Evolutionary conservation across 106 monocot species (phyloP).

Genomic region (Dioscorea alata): DNA sequence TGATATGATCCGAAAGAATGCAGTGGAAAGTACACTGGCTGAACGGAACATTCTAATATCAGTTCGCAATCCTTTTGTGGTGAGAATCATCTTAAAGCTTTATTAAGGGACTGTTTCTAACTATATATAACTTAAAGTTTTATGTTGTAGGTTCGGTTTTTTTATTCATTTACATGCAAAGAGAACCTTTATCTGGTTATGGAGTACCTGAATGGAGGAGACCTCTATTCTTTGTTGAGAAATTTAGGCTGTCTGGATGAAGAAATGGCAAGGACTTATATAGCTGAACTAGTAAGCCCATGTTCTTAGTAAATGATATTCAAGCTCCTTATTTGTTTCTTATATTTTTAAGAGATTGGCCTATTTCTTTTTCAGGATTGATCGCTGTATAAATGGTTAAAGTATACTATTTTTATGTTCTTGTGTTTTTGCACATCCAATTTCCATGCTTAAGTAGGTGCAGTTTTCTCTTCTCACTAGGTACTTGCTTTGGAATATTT

Average conservation of each 20-base stretch:
- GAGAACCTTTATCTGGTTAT: constrained; percentile 99
- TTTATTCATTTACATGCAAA: constrained; percentile 98
- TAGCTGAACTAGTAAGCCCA: constrained; percentile 81
- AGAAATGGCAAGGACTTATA: constrained; percentile 88
- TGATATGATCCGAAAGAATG: constrained; percentile 98
- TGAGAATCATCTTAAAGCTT: constrained; percentile 21
- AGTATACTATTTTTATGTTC: too few species aligned
- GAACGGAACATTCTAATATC: constrained; percentile 97
- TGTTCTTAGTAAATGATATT: too few species aligned
- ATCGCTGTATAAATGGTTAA: too few species aligned
- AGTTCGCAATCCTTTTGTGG: constrained; percentile 96
- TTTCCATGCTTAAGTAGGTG: too few species aligned
- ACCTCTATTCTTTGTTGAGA: constrained; percentile 92
- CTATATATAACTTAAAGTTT: constrained; percentile 21
- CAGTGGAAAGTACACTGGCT: constrained; percentile 97
- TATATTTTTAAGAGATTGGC: background rate
- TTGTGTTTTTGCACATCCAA: too few species aligned
- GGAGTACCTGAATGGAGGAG: constrained; percentile 98
- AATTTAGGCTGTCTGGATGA: constrained; percentile 93
- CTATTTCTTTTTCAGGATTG: too few species aligned
- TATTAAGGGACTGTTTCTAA: background rate
- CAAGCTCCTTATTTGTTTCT: too few species aligned
- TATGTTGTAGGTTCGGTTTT: constrained; percentile 83
- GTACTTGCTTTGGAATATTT: constrained; percentile 98
- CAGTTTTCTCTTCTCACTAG: constrained; percentile 23